phyloP scores from a whole-genome alignment of 2,329 filamentous ascomycete species.

The Alternaria infectoria region DNA sequence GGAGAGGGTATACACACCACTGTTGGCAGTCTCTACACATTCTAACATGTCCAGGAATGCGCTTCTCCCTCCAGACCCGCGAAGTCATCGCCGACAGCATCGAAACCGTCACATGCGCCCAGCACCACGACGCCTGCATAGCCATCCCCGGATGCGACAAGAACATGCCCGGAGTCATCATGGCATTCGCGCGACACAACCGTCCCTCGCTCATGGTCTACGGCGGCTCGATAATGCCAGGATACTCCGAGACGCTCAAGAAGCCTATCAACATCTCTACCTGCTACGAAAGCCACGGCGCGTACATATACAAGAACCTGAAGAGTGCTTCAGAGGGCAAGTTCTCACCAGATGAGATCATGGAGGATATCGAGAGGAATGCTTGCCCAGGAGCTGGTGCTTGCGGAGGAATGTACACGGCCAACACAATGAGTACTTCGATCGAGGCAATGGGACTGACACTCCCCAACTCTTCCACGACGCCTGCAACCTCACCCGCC shows the following conservation, averaged over 20 bases:
- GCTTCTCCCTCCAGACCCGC: conserved; percentile 86
- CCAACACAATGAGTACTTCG: conserved; percentile 85
- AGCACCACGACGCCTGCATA: conserved; percentile 92
- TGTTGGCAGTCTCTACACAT: background rate
- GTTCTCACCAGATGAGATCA: conserved; percentile 75
- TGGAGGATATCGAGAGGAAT: conserved; percentile 80
- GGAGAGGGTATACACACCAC: conserved; percentile 68
- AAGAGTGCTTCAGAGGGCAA: conserved; percentile 71
- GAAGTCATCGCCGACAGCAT: conserved; percentile 95
- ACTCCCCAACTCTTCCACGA: conserved; percentile 83
- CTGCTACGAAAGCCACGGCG: conserved; percentile 87
- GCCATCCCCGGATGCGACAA: conserved; percentile 95
- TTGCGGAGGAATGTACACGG: conserved; percentile 93
- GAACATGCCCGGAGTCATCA: conserved; percentile 94
- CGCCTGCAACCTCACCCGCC: conserved; percentile 77
- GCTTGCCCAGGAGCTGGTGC: conserved; percentile 81
- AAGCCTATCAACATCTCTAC: conserved; percentile 86
- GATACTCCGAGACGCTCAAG: conserved; percentile 77
- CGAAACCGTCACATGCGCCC: conserved; percentile 89
- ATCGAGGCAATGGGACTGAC: conserved; percentile 75
- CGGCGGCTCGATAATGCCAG: conserved; percentile 87
- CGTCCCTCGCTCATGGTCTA: conserved; percentile 95
- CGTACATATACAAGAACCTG: conserved; percentile 78
- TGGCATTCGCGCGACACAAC: conserved; percentile 91
- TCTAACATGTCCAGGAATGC: conserved; percentile 72